Evolutionary conservation across 106 monocot species (phyloP).

Genomic region (Posidonia australis): DNA sequence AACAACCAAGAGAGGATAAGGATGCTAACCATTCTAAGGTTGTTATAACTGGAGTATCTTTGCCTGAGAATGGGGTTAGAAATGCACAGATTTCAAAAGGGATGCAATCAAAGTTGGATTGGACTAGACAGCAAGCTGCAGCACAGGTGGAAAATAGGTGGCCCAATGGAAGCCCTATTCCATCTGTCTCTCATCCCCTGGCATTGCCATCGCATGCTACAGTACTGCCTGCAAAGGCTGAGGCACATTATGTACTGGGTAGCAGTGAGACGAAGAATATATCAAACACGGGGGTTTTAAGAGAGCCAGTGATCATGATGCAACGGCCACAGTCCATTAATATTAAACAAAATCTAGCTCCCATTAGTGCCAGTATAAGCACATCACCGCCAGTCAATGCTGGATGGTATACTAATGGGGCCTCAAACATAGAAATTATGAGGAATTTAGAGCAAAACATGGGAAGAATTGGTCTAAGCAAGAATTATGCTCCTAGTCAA

Average conservation of each 20-base stretch:
- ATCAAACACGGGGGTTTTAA: constrained; percentile 15
- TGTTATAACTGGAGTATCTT: constrained; percentile 1
- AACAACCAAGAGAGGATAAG: constrained; percentile 39
- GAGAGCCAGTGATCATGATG: constrained; percentile 69
- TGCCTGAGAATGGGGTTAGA: constrained; percentile 19
- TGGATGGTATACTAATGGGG: constrained; percentile 4
- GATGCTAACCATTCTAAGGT: constrained; percentile 35
- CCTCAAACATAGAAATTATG: background rate
- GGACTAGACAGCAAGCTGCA: constrained; percentile 15
- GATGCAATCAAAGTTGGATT: constrained; percentile 23
- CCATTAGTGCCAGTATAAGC: background rate
- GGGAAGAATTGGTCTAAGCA: background rate
- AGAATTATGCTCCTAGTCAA: constrained; percentile 14
- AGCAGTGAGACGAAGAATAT: constrained; percentile 29
- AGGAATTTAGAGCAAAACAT: background rate
- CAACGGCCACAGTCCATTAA: constrained; percentile 46
- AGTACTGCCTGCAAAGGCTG: constrained; percentile 16
- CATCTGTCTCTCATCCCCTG: constrained; percentile 22
- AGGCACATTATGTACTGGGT: background rate
- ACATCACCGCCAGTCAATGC: constrained; percentile 3
- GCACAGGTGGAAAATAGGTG: constrained; percentile 33
- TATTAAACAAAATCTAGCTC: constrained; percentile 3
- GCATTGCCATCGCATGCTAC: constrained; percentile 18
- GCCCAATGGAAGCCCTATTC: constrained; percentile 18
- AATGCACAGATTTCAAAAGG: constrained; percentile 20